phyloP scores from a whole-genome alignment of 202 grass and related monocot genomes.

The Cymbopogon flexuosus region DNA sequence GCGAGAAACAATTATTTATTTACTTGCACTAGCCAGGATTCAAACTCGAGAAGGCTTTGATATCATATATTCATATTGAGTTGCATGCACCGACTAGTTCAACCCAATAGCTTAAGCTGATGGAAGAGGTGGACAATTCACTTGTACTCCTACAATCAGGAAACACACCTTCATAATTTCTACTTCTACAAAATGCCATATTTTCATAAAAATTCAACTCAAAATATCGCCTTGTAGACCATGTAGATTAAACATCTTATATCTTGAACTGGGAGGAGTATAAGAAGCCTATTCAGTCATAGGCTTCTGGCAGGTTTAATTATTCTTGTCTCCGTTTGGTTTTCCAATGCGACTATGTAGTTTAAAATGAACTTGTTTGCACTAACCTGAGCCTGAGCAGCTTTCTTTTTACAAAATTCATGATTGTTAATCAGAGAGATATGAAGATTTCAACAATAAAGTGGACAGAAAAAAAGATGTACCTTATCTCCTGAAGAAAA shows the following conservation, averaged over 20 bases:
- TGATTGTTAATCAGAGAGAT: background rate
- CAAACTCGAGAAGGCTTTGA: background rate
- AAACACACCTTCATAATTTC: background rate
- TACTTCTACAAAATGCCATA: background rate
- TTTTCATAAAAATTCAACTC: background rate
- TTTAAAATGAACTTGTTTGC: constrained; percentile 11
- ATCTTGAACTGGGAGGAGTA: background rate
- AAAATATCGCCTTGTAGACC: background rate
- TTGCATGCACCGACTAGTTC: background rate
- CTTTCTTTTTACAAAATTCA: background rate
- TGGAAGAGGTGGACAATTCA: background rate
- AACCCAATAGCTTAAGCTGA: background rate
- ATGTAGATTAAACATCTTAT: background rate
- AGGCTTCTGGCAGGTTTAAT: constrained; percentile 10
- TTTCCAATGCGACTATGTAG: background rate
- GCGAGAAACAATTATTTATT: background rate
- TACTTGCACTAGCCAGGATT: background rate
- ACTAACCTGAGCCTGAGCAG: background rate
- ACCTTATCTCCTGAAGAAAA: constrained; percentile 64
- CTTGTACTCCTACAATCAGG: background rate
- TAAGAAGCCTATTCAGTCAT: constrained; percentile 14
- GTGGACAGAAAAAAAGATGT: constrained; percentile 1
- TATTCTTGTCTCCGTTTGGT: background rate
- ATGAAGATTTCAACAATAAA: constrained; percentile 16
- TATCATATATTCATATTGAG: background rate